Evolutionary conservation across 345 rosid species (phyloP), one percentile per base, ranked within the genome.

Genomic region (Eucalyptus brandiana): DNA sequence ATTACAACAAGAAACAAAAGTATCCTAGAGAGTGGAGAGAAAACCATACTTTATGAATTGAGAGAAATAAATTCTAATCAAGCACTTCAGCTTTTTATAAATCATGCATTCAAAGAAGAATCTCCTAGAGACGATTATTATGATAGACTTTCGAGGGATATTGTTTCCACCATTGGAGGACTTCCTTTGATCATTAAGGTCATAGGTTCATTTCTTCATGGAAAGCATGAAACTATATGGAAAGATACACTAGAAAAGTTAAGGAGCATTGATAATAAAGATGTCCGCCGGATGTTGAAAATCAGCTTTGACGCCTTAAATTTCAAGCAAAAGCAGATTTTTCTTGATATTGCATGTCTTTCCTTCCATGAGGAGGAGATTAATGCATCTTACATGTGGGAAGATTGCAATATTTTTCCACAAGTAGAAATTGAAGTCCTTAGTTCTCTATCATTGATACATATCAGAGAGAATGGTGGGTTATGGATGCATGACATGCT

Each of bases 281-380:
- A 19, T 4, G 45, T 72, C 5, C 0, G 0, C 8, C 0, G 4
- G 7, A 72, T 18, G 81, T 34, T 72, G 8, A 34, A 19, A 10
- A 72, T 72, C 12, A 72, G 81, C 45, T 72, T 0, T 10, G 81
- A 72, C 1, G 4, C 44, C 81, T 34, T 72, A 72, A 34, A 72
- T 34, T 9, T 72, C 81, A 18, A 19, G 81, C 44, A 72, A 37
- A 72, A 72, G 23, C 80, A 67, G 12, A 67, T 67, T 15, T 67
- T 67, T 67, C 80, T 67, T 72, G 81, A 72, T 72, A 72, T 72
- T 37, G 81, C 81, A 19, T 72, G 45, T 34, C 26, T 72, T 72
- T 17, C 45, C 45, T 34, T 72, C 14, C 45, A 37, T 72, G 45
- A 72, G 45, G 81, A 37, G 45, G 81, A 72, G 81, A 72, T 37